Percentiles rank a stretch among this genome's conserved stretches.
phyloP scores from a whole-genome alignment of 306 rosid species.

The Vicia villosa region DNA sequence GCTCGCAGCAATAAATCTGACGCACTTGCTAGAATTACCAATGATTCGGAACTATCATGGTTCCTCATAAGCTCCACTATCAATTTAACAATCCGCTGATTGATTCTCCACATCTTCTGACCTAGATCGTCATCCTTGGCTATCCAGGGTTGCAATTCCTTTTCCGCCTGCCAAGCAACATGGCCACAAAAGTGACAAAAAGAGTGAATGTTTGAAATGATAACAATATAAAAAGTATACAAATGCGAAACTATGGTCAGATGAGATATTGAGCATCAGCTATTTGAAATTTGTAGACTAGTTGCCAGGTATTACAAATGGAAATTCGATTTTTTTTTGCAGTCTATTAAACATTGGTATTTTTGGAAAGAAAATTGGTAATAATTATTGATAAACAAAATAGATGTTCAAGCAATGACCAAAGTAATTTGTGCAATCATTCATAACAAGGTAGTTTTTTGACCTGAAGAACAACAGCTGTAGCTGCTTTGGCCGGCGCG shows the following conservation, averaged over 20 bases:
- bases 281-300: conserved; percentile 3
- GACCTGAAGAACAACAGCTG: conserved; percentile 98
- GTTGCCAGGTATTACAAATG: conserved; percentile 13
- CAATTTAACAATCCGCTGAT: conserved; percentile 86
- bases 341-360: conserved; percentile 12
- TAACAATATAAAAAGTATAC: conserved; percentile 17
- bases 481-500: conserved; percentile 85
- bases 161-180: conserved; percentile 74
- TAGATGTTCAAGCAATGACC: conserved; percentile 23
- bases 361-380: background rate
- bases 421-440: conserved; percentile 24
- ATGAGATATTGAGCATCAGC: conserved; percentile 30
- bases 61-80: conserved; percentile 95
- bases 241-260: conserved; percentile 23
- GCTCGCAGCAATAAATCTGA: conserved; percentile 95
- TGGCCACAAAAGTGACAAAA: conserved; percentile 46
- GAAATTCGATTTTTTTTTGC: conserved; percentile 1
- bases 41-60: conserved; percentile 78
- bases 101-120: conserved; percentile 96
- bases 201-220: conserved; percentile 36
- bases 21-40: conserved; percentile 89
- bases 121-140: conserved; percentile 92
- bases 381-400: conserved; percentile 16
- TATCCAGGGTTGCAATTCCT: conserved; percentile 97
- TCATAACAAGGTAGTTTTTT: conserved; percentile 36